These are phyloP conservation scores for Sequoiadendron giganteum DNA, from an alignment of 75 land plant genomes.

Conservation along the genomic window DNA sequence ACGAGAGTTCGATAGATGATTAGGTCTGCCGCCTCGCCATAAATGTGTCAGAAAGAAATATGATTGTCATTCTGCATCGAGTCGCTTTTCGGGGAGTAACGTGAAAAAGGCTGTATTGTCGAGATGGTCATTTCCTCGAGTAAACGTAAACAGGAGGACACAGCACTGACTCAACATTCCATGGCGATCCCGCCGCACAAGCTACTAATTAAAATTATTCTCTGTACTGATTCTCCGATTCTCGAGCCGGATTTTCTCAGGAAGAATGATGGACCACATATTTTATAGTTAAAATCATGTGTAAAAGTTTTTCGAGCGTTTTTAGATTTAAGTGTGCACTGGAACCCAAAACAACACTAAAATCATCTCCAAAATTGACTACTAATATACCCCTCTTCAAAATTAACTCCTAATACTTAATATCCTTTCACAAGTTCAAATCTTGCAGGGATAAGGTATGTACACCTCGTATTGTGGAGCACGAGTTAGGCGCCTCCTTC, in stretches of 20 bases:
- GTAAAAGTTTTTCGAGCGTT: too few relatives aligned
- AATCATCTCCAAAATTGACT: too few relatives aligned
- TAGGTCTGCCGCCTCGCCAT: not conserved
- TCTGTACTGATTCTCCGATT: not conserved
- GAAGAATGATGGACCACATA: not conserved
- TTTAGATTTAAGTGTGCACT: too few relatives aligned
- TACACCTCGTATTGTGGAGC: too few relatives aligned
- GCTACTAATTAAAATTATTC: not conserved
- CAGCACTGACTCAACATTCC: not conserved
- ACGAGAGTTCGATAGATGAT: not conserved
- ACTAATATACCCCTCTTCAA: too few relatives aligned
- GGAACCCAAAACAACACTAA: too few relatives aligned
- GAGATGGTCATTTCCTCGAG: not conserved
- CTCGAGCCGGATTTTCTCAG: not conserved
- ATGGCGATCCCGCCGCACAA: not conserved
- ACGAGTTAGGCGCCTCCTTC: too few relatives aligned
- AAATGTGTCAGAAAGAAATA: not conserved
- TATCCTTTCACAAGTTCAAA: too few relatives aligned
- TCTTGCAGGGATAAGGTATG: too few relatives aligned
- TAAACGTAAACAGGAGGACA: too few relatives aligned
- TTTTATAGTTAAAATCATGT: too few relatives aligned
- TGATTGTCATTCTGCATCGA: not conserved
- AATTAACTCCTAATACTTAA: too few relatives aligned
- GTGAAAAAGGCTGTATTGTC: not conserved
- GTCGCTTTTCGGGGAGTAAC: not conserved